phyloP scores from a whole-genome alignment of 208 protist species.

The Leishmania amazonensis region DNA sequence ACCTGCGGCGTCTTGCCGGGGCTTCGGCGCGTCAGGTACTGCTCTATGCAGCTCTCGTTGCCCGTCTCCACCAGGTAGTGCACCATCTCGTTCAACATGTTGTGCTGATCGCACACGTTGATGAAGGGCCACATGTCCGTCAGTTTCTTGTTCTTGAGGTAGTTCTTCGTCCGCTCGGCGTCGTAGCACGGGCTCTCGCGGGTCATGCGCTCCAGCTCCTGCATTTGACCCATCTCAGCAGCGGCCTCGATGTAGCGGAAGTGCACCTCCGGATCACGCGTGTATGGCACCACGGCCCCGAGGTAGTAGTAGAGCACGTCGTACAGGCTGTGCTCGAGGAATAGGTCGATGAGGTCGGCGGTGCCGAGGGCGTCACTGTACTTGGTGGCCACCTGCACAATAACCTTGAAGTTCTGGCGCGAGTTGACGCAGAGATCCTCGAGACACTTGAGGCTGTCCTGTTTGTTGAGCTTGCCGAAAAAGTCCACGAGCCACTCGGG shows the following conservation, averaged over 20 bases:
- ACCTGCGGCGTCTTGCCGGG: slow-evolving; percentile 97
- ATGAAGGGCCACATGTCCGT: slow-evolving; percentile 99
- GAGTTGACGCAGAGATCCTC: slow-evolving; percentile 96
- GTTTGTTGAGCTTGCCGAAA: slow-evolving; percentile 96
- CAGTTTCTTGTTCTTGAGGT: slow-evolving; percentile 98
- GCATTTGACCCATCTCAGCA: slow-evolving; percentile 96
- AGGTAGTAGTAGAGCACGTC: slow-evolving; percentile 98
- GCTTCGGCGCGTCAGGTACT: slow-evolving; percentile 96
- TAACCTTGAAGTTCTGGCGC: slow-evolving; percentile 97
- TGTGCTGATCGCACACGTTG: slow-evolving; percentile 99
- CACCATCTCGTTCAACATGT: slow-evolving; percentile 98
- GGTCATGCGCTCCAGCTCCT: slow-evolving; percentile 99
- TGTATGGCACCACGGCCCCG: slow-evolving; percentile 96
- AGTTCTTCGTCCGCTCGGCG: slow-evolving; percentile 98
- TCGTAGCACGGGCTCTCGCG: slow-evolving; percentile 98
- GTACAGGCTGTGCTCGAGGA: slow-evolving; percentile 96
- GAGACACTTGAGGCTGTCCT: slow-evolving; percentile 97
- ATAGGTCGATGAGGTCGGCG: slow-evolving; percentile 95
- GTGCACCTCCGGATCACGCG: slow-evolving; percentile 97
- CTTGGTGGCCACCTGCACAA: slow-evolving; percentile 98
- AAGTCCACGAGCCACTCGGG: slow-evolving; percentile 96
- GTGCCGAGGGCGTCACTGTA: slow-evolving; percentile 97
- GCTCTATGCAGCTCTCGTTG: slow-evolving; percentile 97
- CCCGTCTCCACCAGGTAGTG: slow-evolving; percentile 97
- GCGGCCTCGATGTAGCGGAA: slow-evolving; percentile 99